Percentiles rank a stretch among this genome's conserved stretches.
Conservation (phyloP, 1,284 basidiomycete species). For the Schizophyllum commune region DNA sequence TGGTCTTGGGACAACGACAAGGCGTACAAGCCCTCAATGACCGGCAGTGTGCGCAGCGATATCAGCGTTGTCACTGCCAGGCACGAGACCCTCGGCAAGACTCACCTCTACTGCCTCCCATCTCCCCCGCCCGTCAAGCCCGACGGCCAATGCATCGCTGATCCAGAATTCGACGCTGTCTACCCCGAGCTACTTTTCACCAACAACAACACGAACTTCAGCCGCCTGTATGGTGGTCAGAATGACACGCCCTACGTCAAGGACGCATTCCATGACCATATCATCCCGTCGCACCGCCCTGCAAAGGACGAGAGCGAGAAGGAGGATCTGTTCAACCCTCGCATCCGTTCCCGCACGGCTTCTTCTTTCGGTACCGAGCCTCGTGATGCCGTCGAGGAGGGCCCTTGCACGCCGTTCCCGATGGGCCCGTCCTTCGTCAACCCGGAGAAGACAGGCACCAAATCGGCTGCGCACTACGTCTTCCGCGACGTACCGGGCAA, state of each 20-base stretch:
- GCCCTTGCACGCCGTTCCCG: conserved; percentile 51
- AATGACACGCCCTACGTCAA: conserved; percentile 86
- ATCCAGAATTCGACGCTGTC: conserved; percentile 59
- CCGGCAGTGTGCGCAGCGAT: conserved; percentile 46
- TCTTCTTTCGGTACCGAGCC: conserved; percentile 31
- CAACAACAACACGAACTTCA: conserved; percentile 96
- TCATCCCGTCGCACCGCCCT: conserved; percentile 80
- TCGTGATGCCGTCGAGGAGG: conserved; percentile 30
- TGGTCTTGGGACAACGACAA: conserved; percentile 92
- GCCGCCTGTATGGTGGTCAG: conserved; percentile 81
- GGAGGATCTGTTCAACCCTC: conserved; percentile 36
- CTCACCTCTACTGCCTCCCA: conserved; percentile 84
- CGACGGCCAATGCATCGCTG: conserved; percentile 47
- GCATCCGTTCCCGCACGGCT: conserved; percentile 41
- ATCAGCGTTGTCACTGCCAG: conserved; percentile 64
- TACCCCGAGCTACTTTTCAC: conserved; percentile 86
- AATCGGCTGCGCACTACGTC: conserved; percentile 86
- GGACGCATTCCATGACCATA: conserved; percentile 98
- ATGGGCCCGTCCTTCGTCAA: conserved; percentile 64
- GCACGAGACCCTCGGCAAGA: conserved; percentile 70
- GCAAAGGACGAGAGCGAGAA: conserved; percentile 29
- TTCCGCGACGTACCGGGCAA: conserved; percentile 84
- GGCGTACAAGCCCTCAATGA: conserved; percentile 70
- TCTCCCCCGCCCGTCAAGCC: conserved; percentile 85
- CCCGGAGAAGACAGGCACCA: conserved; percentile 84